Conservation (phyloP, 495 filamentous ascomycete species). For the Aspergillus sclerotioniger region DNA sequence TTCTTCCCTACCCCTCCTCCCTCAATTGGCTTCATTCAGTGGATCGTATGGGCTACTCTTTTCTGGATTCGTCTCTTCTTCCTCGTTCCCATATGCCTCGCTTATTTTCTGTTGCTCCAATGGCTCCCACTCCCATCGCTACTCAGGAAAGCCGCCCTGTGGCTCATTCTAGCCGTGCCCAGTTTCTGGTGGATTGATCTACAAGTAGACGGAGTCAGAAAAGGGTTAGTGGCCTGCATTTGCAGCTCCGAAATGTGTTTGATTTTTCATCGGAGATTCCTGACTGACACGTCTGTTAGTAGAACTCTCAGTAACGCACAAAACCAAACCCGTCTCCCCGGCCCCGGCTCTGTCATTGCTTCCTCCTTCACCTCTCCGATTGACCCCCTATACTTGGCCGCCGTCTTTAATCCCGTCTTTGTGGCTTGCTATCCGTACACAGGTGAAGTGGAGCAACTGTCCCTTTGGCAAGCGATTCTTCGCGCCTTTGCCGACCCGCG, state of each 20-base stretch:
- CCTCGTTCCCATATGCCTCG: constrained; percentile 62
- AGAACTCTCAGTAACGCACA: constrained; percentile 60
- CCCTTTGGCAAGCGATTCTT: constrained; percentile 69
- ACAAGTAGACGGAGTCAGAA: constrained; percentile 91
- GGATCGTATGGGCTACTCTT: constrained; percentile 64
- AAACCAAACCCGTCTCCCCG: constrained; percentile 66
- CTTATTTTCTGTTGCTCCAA: constrained; percentile 80
- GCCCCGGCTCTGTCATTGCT: constrained; percentile 75
- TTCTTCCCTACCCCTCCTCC: constrained; percentile 78
- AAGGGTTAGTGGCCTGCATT: constrained; percentile 54
- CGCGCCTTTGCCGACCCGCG: constrained; percentile 66
- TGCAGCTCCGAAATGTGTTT: background rate
- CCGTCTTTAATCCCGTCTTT: constrained; percentile 95
- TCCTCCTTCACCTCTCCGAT: constrained; percentile 88
- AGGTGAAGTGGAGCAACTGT: constrained; percentile 69
- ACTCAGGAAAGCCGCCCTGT: constrained; percentile 76
- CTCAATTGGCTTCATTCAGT: constrained; percentile 52
- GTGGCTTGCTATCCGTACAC: constrained; percentile 74
- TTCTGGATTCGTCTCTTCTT: constrained; percentile 79
- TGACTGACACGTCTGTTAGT: background rate
- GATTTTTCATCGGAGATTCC: background rate
- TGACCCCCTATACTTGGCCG: constrained; percentile 92
- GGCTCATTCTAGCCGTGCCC: constrained; percentile 79
- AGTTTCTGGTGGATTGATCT: constrained; percentile 98
- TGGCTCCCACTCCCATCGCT: constrained; percentile 81